phyloP scores from a whole-genome alignment of 805 yeast genomes.

The Myxozyma mucilagina region DNA sequence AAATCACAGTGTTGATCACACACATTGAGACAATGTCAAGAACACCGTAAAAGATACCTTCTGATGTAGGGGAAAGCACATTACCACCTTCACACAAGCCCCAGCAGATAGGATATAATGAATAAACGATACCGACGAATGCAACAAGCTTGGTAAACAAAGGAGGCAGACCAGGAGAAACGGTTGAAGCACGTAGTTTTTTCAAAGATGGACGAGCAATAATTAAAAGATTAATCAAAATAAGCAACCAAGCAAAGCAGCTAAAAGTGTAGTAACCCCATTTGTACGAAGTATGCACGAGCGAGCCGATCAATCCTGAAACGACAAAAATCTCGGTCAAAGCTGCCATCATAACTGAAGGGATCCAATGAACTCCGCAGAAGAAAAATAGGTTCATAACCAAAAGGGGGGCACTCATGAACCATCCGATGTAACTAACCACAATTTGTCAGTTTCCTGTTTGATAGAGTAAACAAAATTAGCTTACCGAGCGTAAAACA shows the following conservation, averaged over 20 bases:
- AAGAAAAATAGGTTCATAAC: conserved; percentile 42
- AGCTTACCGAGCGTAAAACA: conserved; percentile 58
- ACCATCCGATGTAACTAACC: conserved; percentile 60
- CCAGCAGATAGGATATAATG: conserved; percentile 53
- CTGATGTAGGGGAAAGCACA: conserved; percentile 58
- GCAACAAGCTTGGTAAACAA: conserved; percentile 2
- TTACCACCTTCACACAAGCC: conserved; percentile 65
- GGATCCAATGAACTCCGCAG: conserved; percentile 39
- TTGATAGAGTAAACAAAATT: too few species aligned
- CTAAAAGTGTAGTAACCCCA: conserved; percentile 71
- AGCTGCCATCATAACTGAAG: conserved; percentile 39
- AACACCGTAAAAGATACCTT: conserved; percentile 60
- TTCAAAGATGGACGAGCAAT: conserved; percentile 8
- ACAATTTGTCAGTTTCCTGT: too few species aligned
- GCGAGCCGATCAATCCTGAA: conserved; percentile 56
- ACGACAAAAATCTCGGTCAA: conserved; percentile 54
- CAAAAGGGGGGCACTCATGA: conserved; percentile 53
- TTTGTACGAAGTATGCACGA: conserved; percentile 57
- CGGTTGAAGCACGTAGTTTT: conserved; percentile 19
- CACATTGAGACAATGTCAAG: conserved; percentile 52
- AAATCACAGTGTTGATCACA: conserved; percentile 27
- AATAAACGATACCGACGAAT: conserved; percentile 7
- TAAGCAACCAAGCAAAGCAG: conserved; percentile 44
- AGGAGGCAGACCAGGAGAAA: conserved; percentile 11
- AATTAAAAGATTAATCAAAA: conserved; percentile 29